Evolutionary conservation across 306 rosid genomes (phyloP).

Genomic region (Clitoria ternatea): DNA sequence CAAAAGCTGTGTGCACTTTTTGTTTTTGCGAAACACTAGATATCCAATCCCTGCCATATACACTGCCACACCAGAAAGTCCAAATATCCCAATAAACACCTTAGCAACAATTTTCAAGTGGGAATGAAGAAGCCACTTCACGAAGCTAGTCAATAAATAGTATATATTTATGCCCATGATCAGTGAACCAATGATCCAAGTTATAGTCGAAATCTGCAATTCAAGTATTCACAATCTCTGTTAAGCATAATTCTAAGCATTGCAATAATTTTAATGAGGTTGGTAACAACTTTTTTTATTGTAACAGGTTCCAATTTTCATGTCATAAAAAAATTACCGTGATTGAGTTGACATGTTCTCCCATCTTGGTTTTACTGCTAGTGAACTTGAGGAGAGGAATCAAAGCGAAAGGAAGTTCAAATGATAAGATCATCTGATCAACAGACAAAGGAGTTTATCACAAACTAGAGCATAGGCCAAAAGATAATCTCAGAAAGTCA

Average conservation of each 20-base stretch:
- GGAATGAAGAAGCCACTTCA: constrained; percentile 53
- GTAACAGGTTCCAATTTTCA: not conserved
- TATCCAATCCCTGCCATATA: constrained; percentile 67
- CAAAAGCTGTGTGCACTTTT: constrained; percentile 37
- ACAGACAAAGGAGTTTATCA: constrained; percentile 14
- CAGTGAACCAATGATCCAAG: constrained; percentile 56
- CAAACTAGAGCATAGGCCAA: not conserved
- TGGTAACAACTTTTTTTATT: not conserved
- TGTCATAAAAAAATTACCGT: constrained; percentile 33
- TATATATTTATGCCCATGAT: constrained; percentile 75
- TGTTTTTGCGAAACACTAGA: constrained; percentile 58
- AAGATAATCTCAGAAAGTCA: constrained; percentile 25
- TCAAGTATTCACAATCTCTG: not conserved
- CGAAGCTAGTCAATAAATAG: constrained; percentile 50
- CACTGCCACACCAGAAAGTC: constrained; percentile 53
- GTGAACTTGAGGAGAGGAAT: constrained; percentile 86
- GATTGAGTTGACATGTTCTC: constrained; percentile 52
- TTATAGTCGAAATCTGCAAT: constrained; percentile 52
- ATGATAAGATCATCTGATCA: constrained; percentile 80
- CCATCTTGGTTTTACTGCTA: constrained; percentile 80
- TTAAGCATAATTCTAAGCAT: not conserved
- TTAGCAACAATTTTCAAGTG: constrained; percentile 31
- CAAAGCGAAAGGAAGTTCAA: constrained; percentile 84
- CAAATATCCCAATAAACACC: constrained; percentile 59
- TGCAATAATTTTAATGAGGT: not conserved